Evolutionary conservation across 2,329 filamentous ascomycete genomes (phyloP).

Genomic region (Mycosphaerella sp.): DNA sequence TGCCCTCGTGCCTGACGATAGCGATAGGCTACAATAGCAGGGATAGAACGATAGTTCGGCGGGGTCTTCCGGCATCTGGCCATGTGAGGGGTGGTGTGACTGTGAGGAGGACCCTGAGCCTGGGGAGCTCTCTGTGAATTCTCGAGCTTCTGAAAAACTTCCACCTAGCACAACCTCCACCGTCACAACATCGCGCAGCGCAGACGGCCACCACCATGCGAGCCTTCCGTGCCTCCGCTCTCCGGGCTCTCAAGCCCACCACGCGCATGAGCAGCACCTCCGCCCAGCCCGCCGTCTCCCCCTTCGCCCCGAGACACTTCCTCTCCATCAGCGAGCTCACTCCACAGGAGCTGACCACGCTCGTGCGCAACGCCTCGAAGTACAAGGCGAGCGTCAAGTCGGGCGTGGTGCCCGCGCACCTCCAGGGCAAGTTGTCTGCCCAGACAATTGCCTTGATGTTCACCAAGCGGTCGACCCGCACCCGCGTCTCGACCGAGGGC

Average conservation of each 20-base stretch:
- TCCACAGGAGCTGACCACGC: conserved; percentile 67
- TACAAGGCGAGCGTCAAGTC: conserved; percentile 75
- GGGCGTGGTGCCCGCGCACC: conserved; percentile 50
- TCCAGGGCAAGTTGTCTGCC: conserved; percentile 60
- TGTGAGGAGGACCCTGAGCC: too few species aligned
- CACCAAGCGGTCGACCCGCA: conserved; percentile 90
- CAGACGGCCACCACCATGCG: conserved; percentile 22
- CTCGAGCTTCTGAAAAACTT: background rate
- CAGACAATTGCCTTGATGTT: conserved; percentile 94
- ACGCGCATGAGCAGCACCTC: conserved; percentile 29
- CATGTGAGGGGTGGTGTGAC: background rate
- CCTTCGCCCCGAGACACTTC: conserved; percentile 70
- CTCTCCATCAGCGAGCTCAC: conserved; percentile 86
- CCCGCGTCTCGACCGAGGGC: conserved; percentile 86
- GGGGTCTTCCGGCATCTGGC: too few species aligned
- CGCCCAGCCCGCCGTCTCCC: conserved; percentile 42
- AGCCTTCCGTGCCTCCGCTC: conserved; percentile 21
- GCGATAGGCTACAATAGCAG: too few species aligned
- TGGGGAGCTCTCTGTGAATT: background rate
- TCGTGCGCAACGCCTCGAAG: conserved; percentile 74
- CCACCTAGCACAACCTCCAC: background rate
- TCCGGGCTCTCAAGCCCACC: conserved; percentile 7
- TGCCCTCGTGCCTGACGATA: too few species aligned
- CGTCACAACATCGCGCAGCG: background rate
- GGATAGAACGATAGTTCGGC: too few species aligned